Evolutionary conservation across 78 protist species (phyloP).

Genomic region (Cavenderia fasciculata): DNA sequence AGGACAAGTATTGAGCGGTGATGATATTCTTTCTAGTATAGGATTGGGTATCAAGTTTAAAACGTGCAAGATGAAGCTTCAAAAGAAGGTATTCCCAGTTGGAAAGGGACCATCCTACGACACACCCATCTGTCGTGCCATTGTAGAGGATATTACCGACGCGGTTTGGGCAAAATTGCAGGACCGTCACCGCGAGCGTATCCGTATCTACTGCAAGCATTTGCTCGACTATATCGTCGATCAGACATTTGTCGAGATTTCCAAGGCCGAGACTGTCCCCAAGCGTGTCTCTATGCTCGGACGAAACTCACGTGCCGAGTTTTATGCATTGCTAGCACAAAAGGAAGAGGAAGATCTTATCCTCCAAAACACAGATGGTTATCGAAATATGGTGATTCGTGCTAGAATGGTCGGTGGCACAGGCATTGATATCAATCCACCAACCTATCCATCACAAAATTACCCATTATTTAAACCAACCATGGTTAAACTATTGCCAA

Average conservation of each 20-base stretch:
- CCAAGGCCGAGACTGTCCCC: slow-evolving; percentile 59
- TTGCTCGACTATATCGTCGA: slow-evolving; percentile 46
- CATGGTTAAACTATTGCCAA: background rate
- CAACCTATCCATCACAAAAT: slow-evolving; percentile 6
- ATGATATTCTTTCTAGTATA: slow-evolving; percentile 52
- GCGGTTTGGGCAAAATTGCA: slow-evolving; percentile 6
- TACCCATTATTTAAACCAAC: slow-evolving; percentile 22
- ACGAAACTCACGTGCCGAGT: slow-evolving; percentile 34
- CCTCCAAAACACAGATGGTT: slow-evolving; percentile 12
- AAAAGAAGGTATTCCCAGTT: slow-evolving; percentile 40
- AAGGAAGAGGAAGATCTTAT: slow-evolving; percentile 69
- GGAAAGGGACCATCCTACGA: background rate
- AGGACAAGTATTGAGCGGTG: slow-evolving; percentile 34
- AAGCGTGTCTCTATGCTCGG: slow-evolving; percentile 34
- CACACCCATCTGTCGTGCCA: background rate
- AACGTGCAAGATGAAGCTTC: slow-evolving; percentile 51
- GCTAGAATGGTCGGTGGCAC: background rate
- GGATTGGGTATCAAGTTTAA: slow-evolving; percentile 66
- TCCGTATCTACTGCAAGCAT: slow-evolving; percentile 37
- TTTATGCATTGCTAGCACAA: background rate
- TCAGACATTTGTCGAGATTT: slow-evolving; percentile 53
- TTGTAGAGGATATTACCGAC: slow-evolving; percentile 10
- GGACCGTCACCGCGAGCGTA: slow-evolving; percentile 51
- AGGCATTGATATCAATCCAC: slow-evolving; percentile 18
- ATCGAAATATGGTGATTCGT: background rate